Base-by-base conservation (phyloP, 352 stramenopile species). In the Pythium aquatile region DNA sequence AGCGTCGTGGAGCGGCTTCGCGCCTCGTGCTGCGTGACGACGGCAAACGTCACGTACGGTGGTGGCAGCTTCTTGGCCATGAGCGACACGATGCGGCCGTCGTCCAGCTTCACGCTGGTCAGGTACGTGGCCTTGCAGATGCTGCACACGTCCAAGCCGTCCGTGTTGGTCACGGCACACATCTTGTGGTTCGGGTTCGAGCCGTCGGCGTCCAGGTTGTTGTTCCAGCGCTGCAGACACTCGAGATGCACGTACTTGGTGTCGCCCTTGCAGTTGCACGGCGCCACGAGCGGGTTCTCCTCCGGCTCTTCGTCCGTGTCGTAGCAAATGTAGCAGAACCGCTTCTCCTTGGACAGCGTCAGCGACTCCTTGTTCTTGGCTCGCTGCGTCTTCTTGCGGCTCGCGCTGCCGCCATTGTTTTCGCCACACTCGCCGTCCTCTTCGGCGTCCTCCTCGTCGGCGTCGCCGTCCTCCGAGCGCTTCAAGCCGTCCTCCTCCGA, bases 251-350 rank as follows among this genome's bases (percentile, higher is more conserved):
- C 85, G 65, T 96, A 97, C 70, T 96, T 93, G 35, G 91, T 97
- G 74, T 97, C 91, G 28, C 91, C 90, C 61, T 97, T 97, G 72
- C 91, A 97, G 55, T 96, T 77, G 65, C 91, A 97, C 5, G 91
- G 91, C 11, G 91, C 88, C 9, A 97, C 88, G 4, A 97, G 78
- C 40, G 89, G 90, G 68, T 97, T 97, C 47, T 82, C 78, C 0
- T 90, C 75, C 2, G 83, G 72, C 39, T 96, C 83, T 63, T 96
- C 87, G 47, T 96, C 90, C 51, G 79, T 85, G 61, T 97, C 91
- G 73, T 97, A 97, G 73, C 91, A 97, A 83, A 97, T 97, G 75
- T 97, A 97, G 72, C 91, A 97, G 64, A 94, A 91, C 24, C 69
- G 65, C 48, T 91, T 91, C 65, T 73, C 78, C 17, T 70, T 61